Evolutionary conservation across 1,284 basidiomycete genomes (phyloP), one percentile per base, ranked within the genome.

Genomic region (Leucocoprinus gongylophorus): DNA sequence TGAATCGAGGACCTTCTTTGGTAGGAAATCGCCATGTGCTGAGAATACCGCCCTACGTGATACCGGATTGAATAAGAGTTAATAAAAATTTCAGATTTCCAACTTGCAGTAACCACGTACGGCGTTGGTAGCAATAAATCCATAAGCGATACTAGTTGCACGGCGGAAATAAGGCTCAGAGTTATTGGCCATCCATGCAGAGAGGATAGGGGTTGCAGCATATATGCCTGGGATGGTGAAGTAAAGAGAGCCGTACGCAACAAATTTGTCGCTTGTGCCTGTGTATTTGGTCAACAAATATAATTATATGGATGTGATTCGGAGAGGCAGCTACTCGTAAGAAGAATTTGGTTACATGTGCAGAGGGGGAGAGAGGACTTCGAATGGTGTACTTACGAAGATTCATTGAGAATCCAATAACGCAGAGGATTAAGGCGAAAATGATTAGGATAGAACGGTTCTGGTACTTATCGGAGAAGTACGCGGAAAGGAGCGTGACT

Each of bases 81-180:
- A 28, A 29, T 7, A 5, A 44, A 2, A 15, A 17, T 20, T 2
- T 37, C 32, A 18, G 2, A 18, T 30, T 7, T 29, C 12, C 21
- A 40, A 40, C 23, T n/a, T n/a, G n/a, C n/a, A n/a, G 9, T n/a
- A 7, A 37, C 18, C 23, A 28, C 76, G 76, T 28, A 78, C 80
- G 0, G 66, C 59, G 59, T 79, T 80, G 17, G 73, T 75, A 57
- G 68, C 62, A 54, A 77, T 70, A 57, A 76, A 78, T 0, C 67
- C 72, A 23, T 76, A 59, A 4, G 76, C 78, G 43, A 82, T 68
- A 13, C 71, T 68, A 0, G 78, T 77, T 1, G 76, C 76, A 26
- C 79, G 70, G 33, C 75, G 67, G 53, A 68, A 67, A 57, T 78
- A 70, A 2, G 76, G 76, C 2, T 72, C 68, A 21, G 74, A 70